Evolutionary conservation across 2,329 filamentous ascomycete species (phyloP).

Genomic region (Xylariales sp.): DNA sequence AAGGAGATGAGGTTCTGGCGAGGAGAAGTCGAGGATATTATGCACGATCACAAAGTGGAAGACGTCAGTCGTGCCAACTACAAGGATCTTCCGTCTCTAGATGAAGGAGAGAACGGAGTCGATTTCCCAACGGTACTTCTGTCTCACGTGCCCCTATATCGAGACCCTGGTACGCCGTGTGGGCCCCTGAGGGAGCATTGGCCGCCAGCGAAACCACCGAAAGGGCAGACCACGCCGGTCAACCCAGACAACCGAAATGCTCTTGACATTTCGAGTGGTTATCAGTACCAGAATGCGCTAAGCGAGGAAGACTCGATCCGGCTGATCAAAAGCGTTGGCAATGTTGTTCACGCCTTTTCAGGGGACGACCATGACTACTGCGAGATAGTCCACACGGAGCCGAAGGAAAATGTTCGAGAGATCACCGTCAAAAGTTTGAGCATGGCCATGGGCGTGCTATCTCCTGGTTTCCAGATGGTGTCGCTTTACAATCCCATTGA

Average conservation of each 20-base stretch:
- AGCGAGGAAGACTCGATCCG: slow-evolving; percentile 69
- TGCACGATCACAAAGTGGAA: slow-evolving; percentile 56
- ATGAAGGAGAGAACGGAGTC: slow-evolving; percentile 38
- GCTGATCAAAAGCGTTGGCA: slow-evolving; percentile 72
- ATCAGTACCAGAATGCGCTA: slow-evolving; percentile 96
- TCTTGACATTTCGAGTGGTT: slow-evolving; percentile 71
- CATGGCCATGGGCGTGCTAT: slow-evolving; percentile 93
- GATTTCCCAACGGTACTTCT: slow-evolving; percentile 85
- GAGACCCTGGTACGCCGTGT: slow-evolving; percentile 77
- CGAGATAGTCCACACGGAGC: slow-evolving; percentile 72
- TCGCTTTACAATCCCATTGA: slow-evolving; percentile 92
- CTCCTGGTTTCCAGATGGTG: slow-evolving; percentile 80
- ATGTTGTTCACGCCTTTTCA: slow-evolving; percentile 82
- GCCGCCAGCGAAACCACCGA: slow-evolving; percentile 62
- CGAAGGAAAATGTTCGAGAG: slow-evolving; percentile 64
- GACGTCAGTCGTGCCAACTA: slow-evolving; percentile 47
- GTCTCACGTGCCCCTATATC: slow-evolving; percentile 86
- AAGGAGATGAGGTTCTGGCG: slow-evolving; percentile 63
- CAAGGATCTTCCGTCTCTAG: slow-evolving; percentile 32
- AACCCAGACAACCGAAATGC: slow-evolving; percentile 68
- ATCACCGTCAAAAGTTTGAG: slow-evolving; percentile 94
- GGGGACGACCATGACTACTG: slow-evolving; percentile 99
- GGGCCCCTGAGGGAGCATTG: slow-evolving; percentile 81
- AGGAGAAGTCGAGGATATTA: slow-evolving; percentile 51
- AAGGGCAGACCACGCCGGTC: slow-evolving; percentile 50